A percentile compares a stretch with the other conserved stretches of the same genome.
Evolutionary conservation across 148 eudicot genomes (phyloP).

Genomic region (Nepenthes gracilis): DNA sequence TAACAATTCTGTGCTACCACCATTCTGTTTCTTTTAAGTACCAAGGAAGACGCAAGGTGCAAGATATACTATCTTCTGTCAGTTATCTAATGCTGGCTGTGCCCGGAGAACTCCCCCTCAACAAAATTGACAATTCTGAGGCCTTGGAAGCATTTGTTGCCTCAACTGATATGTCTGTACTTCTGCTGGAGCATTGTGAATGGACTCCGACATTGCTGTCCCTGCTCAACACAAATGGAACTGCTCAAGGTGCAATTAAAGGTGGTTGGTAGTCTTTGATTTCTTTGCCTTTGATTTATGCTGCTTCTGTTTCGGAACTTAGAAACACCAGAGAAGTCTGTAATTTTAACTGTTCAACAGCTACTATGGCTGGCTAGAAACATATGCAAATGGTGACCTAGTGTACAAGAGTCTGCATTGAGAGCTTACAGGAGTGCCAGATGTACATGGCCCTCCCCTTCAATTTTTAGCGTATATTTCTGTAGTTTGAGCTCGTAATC

Average conservation of each 20-base stretch:
- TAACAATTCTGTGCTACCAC: conserved; percentile 44
- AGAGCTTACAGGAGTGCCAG: no score
- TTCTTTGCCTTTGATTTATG: background rate
- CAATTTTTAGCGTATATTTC: no score
- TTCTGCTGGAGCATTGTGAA: conserved; percentile 77
- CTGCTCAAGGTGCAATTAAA: conserved; percentile 16
- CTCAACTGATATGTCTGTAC: conserved; percentile 74
- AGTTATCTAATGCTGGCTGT: conserved; percentile 36
- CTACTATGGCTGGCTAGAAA: no score
- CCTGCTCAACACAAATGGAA: conserved; percentile 24
- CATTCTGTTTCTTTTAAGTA: conserved; percentile 50
- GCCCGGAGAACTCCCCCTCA: conserved; percentile 54
- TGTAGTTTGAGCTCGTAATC: no score
- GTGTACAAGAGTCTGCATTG: no score
- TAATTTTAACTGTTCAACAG: no score
- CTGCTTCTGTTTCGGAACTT: background rate
- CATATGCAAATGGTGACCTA: no score
- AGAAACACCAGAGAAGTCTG: no score
- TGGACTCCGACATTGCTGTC: conserved; percentile 60
- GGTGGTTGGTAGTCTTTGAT: conserved; percentile 3
- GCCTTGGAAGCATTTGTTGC: conserved; percentile 50
- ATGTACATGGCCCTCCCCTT: no score
- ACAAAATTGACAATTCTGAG: conserved; percentile 33
- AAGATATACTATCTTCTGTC: conserved; percentile 50
- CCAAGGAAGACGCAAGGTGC: conserved; percentile 55